Evolutionary conservation across 805 yeast genomes (phyloP).

Genomic region (Saturnispora saitoi): DNA sequence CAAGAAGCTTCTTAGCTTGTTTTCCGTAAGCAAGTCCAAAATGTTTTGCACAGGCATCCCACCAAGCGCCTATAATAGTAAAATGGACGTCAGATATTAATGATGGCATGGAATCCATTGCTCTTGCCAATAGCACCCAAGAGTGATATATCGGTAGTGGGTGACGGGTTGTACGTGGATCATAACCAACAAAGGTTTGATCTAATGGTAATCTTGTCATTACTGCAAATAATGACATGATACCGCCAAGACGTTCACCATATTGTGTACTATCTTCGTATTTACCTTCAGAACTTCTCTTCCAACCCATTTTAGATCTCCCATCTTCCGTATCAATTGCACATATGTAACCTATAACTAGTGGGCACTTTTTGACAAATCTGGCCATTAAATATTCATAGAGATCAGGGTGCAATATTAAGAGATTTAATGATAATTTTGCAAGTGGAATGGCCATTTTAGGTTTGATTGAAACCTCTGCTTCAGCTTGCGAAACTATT

Average conservation of each 20-base stretch:
- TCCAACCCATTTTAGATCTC: slow-evolving; percentile 82
- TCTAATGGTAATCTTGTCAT: slow-evolving; percentile 45
- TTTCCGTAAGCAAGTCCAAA: slow-evolving; percentile 50
- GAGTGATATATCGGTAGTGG: slow-evolving; percentile 49
- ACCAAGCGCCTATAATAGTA: slow-evolving; percentile 71
- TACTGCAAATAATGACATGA: slow-evolving; percentile 70
- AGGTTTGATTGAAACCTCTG: slow-evolving; percentile 77
- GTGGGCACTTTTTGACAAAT: slow-evolving; percentile 86
- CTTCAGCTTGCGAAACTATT: slow-evolving; percentile 82
- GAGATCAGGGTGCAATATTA: slow-evolving; percentile 42
- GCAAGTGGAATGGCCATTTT: slow-evolving; percentile 76
- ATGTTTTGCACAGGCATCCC: slow-evolving; percentile 71
- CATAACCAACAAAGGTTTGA: slow-evolving; percentile 16
- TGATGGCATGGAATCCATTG: slow-evolving; percentile 46
- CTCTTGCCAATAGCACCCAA: slow-evolving; percentile 72
- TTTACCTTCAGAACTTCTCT: slow-evolving; percentile 37
- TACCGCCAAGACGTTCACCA: slow-evolving; percentile 82
- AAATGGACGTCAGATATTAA: slow-evolving; percentile 62
- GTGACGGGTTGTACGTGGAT: slow-evolving; percentile 27
- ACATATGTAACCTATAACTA: slow-evolving; percentile 74
- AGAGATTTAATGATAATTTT: slow-evolving; percentile 45
- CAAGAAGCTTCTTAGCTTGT: slow-evolving; percentile 61
- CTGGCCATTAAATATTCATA: slow-evolving; percentile 61
- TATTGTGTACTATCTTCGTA: slow-evolving; percentile 61
- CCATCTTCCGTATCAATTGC: slow-evolving; percentile 75